Base-by-base conservation (phyloP, 2,329 filamentous ascomycete species). In the Metarhizium sp. region DNA sequence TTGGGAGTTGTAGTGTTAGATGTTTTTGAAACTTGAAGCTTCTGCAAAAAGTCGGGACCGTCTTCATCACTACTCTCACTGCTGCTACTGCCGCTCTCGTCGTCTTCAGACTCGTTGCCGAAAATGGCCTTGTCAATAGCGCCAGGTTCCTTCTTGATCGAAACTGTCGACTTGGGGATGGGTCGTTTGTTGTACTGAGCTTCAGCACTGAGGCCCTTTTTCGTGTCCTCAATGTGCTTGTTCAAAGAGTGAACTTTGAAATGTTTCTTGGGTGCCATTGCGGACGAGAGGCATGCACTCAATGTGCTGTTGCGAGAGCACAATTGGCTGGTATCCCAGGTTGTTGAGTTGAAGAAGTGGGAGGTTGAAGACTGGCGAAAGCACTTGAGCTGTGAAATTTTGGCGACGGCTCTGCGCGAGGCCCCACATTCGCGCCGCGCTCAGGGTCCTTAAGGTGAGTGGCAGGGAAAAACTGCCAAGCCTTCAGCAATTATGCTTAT, bases 141-240 rank as follows among this genome's bases (percentile, higher is more conserved):
- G 2, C 58, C 60, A 10, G 61, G 40, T 46, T 67, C 63, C 55
- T 66, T 67, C 59, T 73, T 73, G 55, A 69, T 56, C n/a, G 58
- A 55, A 40, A 64, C 57, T 50, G 65, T 59, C 30, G 68, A 58
- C 32, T 61, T 62, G 54, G 14, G 55, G 53, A 50, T 61, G 42
- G 60, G 60, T 25, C 62, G 63, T 40, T 63, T 66, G 58, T 70
- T 73, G 61, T 61, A 67, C 61, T 69, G 66, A 36, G 67, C 59
- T 25, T 66, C 65, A 38, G 67, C 64, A 46, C 62, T 67, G 46
- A 69, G 57, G 55, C 66, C 66, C 59, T 69, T 73, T 40, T 70
- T 64, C n/a, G 67, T 67, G 51, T 71, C 67, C 55, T 68, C 68
- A 38, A 73, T 68, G 60, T 72, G 69, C 61, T 71, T 65, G 58